Evolutionary conservation across 2,329 filamentous ascomycete species (phyloP).

Genomic region (Drechslera avenae): DNA sequence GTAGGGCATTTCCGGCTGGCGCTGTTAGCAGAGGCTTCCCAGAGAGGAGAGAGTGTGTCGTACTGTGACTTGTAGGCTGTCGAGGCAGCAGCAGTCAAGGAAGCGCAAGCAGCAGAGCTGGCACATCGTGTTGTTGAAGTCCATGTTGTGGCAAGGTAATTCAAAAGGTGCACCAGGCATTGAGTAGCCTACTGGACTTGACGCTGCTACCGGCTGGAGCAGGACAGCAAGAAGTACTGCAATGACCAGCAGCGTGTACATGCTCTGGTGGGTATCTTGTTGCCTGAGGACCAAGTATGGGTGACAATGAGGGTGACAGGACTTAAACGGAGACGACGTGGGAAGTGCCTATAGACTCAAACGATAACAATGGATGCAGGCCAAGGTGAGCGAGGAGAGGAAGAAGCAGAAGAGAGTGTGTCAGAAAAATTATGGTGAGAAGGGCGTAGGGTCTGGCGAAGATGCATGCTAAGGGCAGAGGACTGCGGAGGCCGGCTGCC

Average conservation of each 20-base stretch:
- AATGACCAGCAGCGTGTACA: constrained; percentile 37
- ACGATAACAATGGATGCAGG: constrained; percentile 1
- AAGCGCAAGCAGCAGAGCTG: constrained; percentile 29
- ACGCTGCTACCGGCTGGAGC: constrained; percentile 32
- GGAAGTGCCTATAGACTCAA: constrained; percentile 2
- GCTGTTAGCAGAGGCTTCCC: constrained; percentile 6
- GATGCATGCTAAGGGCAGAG: constrained; percentile 19
- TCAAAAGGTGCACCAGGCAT: constrained; percentile 27
- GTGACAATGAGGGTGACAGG: constrained; percentile 14
- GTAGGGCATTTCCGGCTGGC: constrained; percentile 21
- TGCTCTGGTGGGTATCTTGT: constrained; percentile 26
- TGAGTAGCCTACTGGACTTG: constrained; percentile 34
- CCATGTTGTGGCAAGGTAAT: constrained; percentile 31
- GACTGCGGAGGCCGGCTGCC: constrained; percentile 31
- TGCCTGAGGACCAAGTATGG: constrained; percentile 29
- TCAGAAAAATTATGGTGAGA: constrained; percentile 16
- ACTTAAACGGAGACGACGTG: not conserved
- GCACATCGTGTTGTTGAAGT: constrained; percentile 25
- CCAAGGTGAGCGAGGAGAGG: not conserved
- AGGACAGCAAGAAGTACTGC: constrained; percentile 35
- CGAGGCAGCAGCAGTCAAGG: constrained; percentile 23
- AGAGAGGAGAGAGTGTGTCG: not conserved
- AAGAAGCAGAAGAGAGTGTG: constrained; percentile 11
- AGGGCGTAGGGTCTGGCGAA: constrained; percentile 19
- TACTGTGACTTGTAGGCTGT: constrained; percentile 21